These are phyloP conservation scores for Huntiella bhutanensis DNA, from an alignment of 2,329 filamentous ascomycete genomes.

Conservation along the genomic window DNA sequence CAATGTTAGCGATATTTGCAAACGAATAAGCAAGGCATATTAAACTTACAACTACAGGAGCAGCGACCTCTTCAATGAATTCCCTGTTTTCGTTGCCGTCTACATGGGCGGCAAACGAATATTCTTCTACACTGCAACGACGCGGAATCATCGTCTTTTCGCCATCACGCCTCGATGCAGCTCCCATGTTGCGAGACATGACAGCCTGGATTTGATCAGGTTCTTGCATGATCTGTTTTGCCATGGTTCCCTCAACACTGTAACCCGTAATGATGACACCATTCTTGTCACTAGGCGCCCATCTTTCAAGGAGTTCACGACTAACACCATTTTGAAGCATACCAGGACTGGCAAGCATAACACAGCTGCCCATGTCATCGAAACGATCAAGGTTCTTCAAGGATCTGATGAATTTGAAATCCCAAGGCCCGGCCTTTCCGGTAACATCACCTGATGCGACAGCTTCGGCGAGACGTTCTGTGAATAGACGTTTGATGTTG, in stretches of 20 bases:
- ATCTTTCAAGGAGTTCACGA: slow-evolving; percentile 77
- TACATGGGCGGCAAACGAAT: slow-evolving; percentile 90
- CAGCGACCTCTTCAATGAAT: slow-evolving; percentile 86
- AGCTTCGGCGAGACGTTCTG: slow-evolving; percentile 77
- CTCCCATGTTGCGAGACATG: slow-evolving; percentile 56
- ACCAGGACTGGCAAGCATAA: slow-evolving; percentile 93
- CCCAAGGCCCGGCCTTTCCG: slow-evolving; percentile 77
- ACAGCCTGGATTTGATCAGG: slow-evolving; percentile 88
- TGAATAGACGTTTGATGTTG: slow-evolving; percentile 91
- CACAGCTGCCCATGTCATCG: slow-evolving; percentile 84
- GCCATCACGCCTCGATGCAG: slow-evolving; percentile 43
- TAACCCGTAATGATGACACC: slow-evolving; percentile 98
- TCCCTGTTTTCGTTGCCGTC: slow-evolving; percentile 90
- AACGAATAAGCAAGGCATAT: neutral
- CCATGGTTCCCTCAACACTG: slow-evolving; percentile 97
- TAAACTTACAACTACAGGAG: slow-evolving; percentile 70
- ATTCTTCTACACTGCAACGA: slow-evolving; percentile 82
- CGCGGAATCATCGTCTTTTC: slow-evolving; percentile 84
- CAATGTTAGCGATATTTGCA: neutral
- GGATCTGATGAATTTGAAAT: slow-evolving; percentile 85
- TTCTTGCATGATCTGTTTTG: slow-evolving; percentile 83
- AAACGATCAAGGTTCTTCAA: slow-evolving; percentile 88
- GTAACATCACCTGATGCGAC: slow-evolving; percentile 58
- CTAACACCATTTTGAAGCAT: slow-evolving; percentile 97
- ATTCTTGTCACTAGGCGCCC: slow-evolving; percentile 91